phyloP scores from a whole-genome alignment of 139 green algal genomes.

The Chlorella vulgaris region DNA sequence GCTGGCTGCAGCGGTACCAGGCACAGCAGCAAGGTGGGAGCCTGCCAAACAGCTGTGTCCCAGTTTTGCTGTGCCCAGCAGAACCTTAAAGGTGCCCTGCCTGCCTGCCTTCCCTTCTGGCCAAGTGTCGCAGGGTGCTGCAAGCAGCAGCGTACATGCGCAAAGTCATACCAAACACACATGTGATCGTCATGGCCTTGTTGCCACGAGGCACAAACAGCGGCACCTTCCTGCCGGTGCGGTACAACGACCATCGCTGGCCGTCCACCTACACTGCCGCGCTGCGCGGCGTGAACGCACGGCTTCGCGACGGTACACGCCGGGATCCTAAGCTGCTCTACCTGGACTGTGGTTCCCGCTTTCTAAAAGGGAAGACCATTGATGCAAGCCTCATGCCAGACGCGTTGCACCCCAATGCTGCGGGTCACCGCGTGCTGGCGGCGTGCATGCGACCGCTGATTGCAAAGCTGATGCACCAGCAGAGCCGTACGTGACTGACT shows the following conservation, averaged over 20 bases:
- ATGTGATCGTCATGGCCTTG: slow-evolving; percentile 30
- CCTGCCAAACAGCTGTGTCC: neutral
- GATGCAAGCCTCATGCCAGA: neutral
- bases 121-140: neutral
- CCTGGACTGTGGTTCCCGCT: slow-evolving; percentile 25
- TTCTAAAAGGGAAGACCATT: neutral
- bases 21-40: neutral
- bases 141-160: neutral
- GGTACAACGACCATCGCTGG: neutral
- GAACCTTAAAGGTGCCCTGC: neutral
- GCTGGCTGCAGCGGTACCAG: slow-evolving; percentile 13
- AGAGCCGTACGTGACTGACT: too few species aligned
- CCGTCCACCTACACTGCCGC: slow-evolving; percentile 16
- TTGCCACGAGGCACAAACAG: slow-evolving; percentile 17
- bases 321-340: slow-evolving; percentile 16
- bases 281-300: neutral
- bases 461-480: neutral
- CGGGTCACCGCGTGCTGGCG: slow-evolving; percentile 30
- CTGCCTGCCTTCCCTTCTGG: neutral
- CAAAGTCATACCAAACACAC: neutral
- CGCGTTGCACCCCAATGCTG: slow-evolving; percentile 38
- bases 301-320: neutral
- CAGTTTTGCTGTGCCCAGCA: neutral
- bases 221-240: neutral
- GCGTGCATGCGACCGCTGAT: slow-evolving; percentile 31